Evolutionary conservation across 1,284 basidiomycete genomes (phyloP), one percentile per base, ranked within the genome.

Genomic region (Bjerkandera adusta): DNA sequence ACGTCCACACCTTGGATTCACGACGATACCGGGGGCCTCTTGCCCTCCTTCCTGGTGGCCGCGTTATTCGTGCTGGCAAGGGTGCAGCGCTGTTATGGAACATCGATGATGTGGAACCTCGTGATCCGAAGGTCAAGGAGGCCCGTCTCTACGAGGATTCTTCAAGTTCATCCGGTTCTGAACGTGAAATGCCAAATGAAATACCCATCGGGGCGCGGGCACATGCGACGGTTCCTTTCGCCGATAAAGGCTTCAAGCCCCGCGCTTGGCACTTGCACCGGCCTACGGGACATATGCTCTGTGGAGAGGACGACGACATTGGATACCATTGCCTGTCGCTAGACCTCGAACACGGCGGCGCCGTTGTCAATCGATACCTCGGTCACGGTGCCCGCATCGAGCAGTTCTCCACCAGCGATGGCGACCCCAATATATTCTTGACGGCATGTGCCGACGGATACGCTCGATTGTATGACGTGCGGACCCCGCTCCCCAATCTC

Each of bases 381-480:
- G 72, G 71, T 1, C 69, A 73, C 46, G 67, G 68, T 5, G 68
- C 61, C 6, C 52, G 47, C 10, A 58, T 71, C 15, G 47, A 52
- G 22, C 47, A 49, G 24, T 62, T 71, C 45, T 62, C 68, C 10
- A 66, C 64, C 2, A 68, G 65, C 51, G 52, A 47, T 0, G 67
- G 51, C 0, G 68, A 71, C 33, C 58, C 64, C 3, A 66, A 68
- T 44, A 38, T 57, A 0, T 73, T 75, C 54, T 45, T 63, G 12
- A 72, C 70, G 0, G 63, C 62, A 1, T 61, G 59, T 10, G 50
- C 45, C 38, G 72, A 74, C 49, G 69, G 72, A 1, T 62, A 58
- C 42, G 68, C 62, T 10, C 55, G 72, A 13, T 47, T 74, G 24
- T 73, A 62, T 45, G 71, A 73, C 47, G 51, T 64, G 12, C 64